Base-by-base conservation (phyloP, 1,284 basidiomycete genomes). In the Erythrobasidium hasegawianum region DNA sequence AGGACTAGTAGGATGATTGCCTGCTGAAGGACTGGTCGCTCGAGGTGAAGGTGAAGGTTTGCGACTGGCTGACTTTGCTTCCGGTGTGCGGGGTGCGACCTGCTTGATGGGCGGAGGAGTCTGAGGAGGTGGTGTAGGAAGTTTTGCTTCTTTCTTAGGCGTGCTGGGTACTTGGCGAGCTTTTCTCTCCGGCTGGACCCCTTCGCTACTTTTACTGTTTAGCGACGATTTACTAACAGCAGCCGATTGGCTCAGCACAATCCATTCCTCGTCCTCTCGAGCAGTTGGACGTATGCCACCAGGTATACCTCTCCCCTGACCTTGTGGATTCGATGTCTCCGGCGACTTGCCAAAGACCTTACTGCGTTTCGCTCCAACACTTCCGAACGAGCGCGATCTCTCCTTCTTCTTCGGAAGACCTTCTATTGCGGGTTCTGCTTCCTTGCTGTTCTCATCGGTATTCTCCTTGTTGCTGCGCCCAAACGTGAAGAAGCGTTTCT, bases 211-310 rank as follows among this genome's bases (percentile, higher is more conserved):
- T 18, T 47, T 24, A 47, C 43, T 24, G 43, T 14, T 24, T 8
- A 47, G 43, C 16, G 43, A 47, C 22, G 22, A n/a, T 24, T 47
- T 47, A 24, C 43, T 47, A 47, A 8, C 22, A 7, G 16, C 43
- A n/a, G 43, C 43, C 43, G 43, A 47, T 14, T 47, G 43, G 43
- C 43, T 47, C 7, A 47, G 43, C 43, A 47, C 22, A 5, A 47
- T 47, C 43, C 43, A 47, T 47, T 47, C 43, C 16, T n/a, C 43
- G 14, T 47, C 43, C 43, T 47, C 43, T 47, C 8, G 43, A 47
- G 43, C 16, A 18, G 43, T 47, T 14, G 43, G 16, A 11, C 33
- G 33, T 33, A 33, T 33, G 33, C 33, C 33, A 5, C 33, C 43
- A n/a, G 16, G 43, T 7, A 18, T 47, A 5, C 22, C 43, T 47